Evolutionary conservation across 495 filamentous ascomycete genomes (phyloP).

Genomic region (Podospora pseudoanserina): DNA sequence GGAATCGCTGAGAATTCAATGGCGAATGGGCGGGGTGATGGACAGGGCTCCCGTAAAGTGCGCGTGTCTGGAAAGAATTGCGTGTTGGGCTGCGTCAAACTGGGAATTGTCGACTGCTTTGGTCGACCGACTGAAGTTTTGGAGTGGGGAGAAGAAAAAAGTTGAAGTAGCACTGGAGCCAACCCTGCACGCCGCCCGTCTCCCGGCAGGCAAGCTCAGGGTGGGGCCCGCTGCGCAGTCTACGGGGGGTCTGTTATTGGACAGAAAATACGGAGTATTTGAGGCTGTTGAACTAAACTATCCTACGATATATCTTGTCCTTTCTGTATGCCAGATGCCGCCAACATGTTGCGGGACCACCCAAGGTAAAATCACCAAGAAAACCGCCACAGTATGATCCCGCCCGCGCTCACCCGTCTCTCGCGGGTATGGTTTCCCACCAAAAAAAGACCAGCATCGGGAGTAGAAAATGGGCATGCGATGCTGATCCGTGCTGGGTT

Average conservation of each 20-base stretch:
- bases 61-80: background rate
- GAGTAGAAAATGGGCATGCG: slow-evolving; percentile 64
- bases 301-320: background rate
- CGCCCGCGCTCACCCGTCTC: slow-evolving; percentile 43
- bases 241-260: background rate
- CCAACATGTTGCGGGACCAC: too few species aligned
- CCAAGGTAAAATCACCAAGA: background rate
- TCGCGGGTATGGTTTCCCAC: slow-evolving; percentile 76
- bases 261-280: background rate
- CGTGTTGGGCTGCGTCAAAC: background rate
- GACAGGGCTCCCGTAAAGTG: too few species aligned
- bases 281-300: background rate
- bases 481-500: slow-evolving; percentile 76
- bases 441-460: slow-evolving; percentile 57
- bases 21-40: too few species aligned
- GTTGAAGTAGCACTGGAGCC: background rate
- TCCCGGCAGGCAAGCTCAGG: background rate
- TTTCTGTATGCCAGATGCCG: background rate
- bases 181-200: background rate
- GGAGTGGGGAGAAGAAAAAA: background rate
- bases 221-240: background rate
- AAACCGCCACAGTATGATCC: slow-evolving; percentile 17
- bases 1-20: background rate
- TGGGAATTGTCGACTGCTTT: background rate
- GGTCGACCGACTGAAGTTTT: background rate